Evolutionary conservation across 495 filamentous ascomycete genomes (phyloP), one percentile per base, ranked within the genome.

Genomic region (Trichocladium antarcticum): DNA sequence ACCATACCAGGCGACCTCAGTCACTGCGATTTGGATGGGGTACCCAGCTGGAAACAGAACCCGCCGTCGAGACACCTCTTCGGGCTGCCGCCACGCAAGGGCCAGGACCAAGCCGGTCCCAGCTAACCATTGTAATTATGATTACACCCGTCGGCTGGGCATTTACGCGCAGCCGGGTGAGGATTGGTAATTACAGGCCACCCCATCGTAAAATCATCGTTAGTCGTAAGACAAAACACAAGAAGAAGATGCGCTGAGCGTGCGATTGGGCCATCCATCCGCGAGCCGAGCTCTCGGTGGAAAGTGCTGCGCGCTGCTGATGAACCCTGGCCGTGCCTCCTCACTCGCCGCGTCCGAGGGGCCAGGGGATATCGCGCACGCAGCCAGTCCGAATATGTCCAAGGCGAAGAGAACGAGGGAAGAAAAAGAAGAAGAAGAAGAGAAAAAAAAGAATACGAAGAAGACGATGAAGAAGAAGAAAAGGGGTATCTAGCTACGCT

Each of bases 181-280:
- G 17, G 39, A 37, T 12, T 8, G 21, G 29, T 35, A 24, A 36
- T 49, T 42, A 42, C 38, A 42, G 31, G 21, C 28, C 20, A 45
- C 44, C 15, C n/a, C 24, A 35, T 50, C 39, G 38, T 50, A 50
- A 29, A 32, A 16, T 43, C 15, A 38, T 50, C 47, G 47, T 50
- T 32, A 31, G 34, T 50, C 47, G 40, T 50, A 16, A 50, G 35
- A 44, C 42, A 31, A 44, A 44, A 16, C 37, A 21, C 9, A 43
- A 45, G 22, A 32, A 37, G 31, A 21, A 32, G 31, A 32, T 40
- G 41, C 22, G n/a, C 12, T 10, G 34, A 3, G n/a, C 11, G 32
- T 40, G 47, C 40, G 31, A 38, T 20, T n/a, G 21, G 16, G n/a
- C 14, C 24, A 39, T 21, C 11, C 19, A 29, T 1, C 8, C 31